Percentiles rank a stretch among this genome's conserved stretches.
These are phyloP conservation scores for Akanthomyces lecanii DNA, from an alignment of 2,329 filamentous ascomycete species.

Conservation along the genomic window DNA sequence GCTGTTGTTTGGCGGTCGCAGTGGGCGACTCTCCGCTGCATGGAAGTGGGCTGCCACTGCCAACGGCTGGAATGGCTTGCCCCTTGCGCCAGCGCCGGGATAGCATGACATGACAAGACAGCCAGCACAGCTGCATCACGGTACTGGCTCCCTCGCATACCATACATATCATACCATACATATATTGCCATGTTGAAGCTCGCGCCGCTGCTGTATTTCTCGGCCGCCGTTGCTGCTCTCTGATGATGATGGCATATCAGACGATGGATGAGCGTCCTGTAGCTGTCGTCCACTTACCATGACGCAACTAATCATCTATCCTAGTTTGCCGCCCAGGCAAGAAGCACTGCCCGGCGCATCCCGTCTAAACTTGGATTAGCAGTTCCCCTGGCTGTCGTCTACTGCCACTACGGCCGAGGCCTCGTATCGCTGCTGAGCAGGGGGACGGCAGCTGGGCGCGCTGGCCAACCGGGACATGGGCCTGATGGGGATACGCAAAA, in stretches of 20 bases:
- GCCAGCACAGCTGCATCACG: neutral
- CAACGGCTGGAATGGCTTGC: neutral
- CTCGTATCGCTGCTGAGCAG: neutral
- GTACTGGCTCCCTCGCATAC: neutral
- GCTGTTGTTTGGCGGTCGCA: neutral
- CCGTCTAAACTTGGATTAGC: too few relatives aligned
- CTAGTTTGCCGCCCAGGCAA: too few relatives aligned
- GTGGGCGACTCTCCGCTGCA: too few relatives aligned
- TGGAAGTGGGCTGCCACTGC: neutral
- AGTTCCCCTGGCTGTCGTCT: neutral
- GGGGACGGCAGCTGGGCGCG: neutral
- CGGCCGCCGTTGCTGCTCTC: neutral
- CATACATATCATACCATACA: neutral
- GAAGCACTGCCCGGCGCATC: neutral
- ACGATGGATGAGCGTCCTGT: neutral
- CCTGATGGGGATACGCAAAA: conserved; percentile 2
- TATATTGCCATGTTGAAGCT: too few relatives aligned
- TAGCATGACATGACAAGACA: neutral
- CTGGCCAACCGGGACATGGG: neutral
- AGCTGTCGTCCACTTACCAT: neutral
- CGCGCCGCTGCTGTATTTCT: neutral
- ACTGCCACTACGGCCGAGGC: neutral
- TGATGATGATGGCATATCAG: neutral
- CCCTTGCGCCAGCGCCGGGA: neutral
- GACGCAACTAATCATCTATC: neutral